Conservation (phyloP, 2,329 filamentous ascomycete species). For the Cytospora paraplurivora region DNA sequence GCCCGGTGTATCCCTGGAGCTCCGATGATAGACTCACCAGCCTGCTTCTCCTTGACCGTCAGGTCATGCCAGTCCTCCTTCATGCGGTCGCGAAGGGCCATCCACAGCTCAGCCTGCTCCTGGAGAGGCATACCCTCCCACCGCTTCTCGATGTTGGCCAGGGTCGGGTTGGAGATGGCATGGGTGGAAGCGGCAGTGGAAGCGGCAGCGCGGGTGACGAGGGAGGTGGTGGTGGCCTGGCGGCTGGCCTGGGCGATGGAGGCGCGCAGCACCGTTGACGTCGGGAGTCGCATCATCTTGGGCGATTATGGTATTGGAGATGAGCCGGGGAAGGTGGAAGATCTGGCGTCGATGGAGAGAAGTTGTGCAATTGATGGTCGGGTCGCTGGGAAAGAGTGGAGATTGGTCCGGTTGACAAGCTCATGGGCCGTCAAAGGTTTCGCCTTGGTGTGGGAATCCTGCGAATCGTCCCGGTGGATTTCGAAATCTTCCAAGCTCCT, state of each 20-base stretch:
- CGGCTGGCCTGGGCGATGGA: conserved; percentile 44
- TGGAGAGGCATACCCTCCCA: conserved; percentile 98
- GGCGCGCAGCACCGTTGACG: conserved; percentile 55
- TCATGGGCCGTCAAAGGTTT: conserved; percentile 26
- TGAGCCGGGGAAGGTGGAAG: conserved; percentile 23
- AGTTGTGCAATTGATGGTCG: conserved; percentile 9
- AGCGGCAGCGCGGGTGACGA: conserved; percentile 53
- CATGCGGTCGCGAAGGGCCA: conserved; percentile 97
- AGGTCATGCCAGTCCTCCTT: conserved; percentile 96
- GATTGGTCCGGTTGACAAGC: conserved; percentile 27
- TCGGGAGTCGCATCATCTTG: conserved; percentile 58
- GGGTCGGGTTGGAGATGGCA: conserved; percentile 95
- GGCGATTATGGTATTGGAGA: conserved; percentile 11
- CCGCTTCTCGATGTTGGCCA: conserved; percentile 98
- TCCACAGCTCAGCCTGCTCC: conserved; percentile 99
- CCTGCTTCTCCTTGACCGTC: conserved; percentile 97
- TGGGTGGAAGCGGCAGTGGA: conserved; percentile 75
- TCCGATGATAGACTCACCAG: conserved; percentile 68
- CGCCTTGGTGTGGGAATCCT: conserved; percentile 10
- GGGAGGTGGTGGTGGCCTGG: conserved; percentile 41
- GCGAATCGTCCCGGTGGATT: conserved; percentile 15
- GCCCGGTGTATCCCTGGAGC: neutral
- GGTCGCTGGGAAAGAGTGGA: conserved; percentile 27
- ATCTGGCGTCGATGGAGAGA: conserved; percentile 20
- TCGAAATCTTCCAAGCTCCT: conserved; percentile 6